These are phyloP conservation scores for Ciborinia camelliae DNA, from an alignment of 2,329 filamentous ascomycete species.

Conservation along the genomic window DNA sequence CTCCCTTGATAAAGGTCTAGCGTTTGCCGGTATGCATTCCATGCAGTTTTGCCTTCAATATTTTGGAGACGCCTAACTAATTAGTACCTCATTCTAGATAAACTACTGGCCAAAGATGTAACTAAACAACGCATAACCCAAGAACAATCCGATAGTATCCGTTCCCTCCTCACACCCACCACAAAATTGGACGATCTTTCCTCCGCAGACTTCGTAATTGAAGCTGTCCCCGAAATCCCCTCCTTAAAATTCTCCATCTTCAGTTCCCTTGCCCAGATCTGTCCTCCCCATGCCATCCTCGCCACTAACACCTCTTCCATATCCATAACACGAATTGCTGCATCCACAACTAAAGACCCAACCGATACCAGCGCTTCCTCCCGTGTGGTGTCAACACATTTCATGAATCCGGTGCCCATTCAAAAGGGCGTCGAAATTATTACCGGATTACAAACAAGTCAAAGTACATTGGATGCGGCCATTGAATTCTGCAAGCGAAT, in stretches of 20 bases:
- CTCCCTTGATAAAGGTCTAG: slow-evolving; percentile 82
- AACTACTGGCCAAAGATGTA: slow-evolving; percentile 89
- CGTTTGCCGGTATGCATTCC: slow-evolving; percentile 69
- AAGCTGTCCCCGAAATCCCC: slow-evolving; percentile 91
- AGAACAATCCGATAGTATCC: slow-evolving; percentile 71
- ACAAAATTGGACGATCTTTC: slow-evolving; percentile 74
- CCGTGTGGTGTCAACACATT: slow-evolving; percentile 91
- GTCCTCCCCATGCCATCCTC: slow-evolving; percentile 79
- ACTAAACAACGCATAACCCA: slow-evolving; percentile 81
- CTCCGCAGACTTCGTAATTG: slow-evolving; percentile 93
- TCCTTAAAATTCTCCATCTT: slow-evolving; percentile 88
- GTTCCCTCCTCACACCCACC: slow-evolving; percentile 64
- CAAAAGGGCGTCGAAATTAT: slow-evolving; percentile 99
- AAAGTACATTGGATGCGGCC: slow-evolving; percentile 75
- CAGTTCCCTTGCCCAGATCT: slow-evolving; percentile 73
- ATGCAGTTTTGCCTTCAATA: background rate
- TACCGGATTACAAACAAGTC: slow-evolving; percentile 84
- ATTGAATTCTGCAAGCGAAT: slow-evolving; percentile 84
- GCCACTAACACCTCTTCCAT: slow-evolving; percentile 99
- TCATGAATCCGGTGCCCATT: slow-evolving; percentile 98
- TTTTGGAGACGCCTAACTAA: background rate
- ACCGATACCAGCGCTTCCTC: slow-evolving; percentile 78
- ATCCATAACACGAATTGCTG: slow-evolving; percentile 92
- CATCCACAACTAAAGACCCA: slow-evolving; percentile 74
- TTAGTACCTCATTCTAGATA: slow-evolving; percentile 54